Evolutionary conservation across 2,329 filamentous ascomycete species (phyloP), one percentile per base, ranked within the genome.

Genomic region (Ceratocystis diversiconidia): DNA sequence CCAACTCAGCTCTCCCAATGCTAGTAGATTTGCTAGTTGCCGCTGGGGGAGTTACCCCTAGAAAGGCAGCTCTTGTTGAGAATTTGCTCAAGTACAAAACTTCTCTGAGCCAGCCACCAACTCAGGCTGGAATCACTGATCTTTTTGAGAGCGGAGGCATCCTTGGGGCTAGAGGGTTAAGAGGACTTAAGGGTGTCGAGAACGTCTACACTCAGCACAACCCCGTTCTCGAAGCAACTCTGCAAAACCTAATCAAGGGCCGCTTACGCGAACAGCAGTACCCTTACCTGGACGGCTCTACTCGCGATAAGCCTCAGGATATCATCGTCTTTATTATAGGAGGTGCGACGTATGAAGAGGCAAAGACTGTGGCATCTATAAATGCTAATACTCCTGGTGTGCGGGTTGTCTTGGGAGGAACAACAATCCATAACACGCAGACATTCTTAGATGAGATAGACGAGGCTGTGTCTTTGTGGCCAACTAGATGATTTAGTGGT

Each of bases 141-240:
- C 84, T 97, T 5, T 97, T 99, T 71, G 92, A 97, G 72, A 88
- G 90, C 0, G 84, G 87, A 0, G 92, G 90, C 3, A 92, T 99
- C 69, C 63, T 67, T 36, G 66, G 66, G 4, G 96, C 99, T 75
- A 89, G 90, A 0, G 89, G 89, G 12, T 91, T 99, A 75, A 96
- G 95, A 72, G 94, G 94, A 0, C 80, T 99, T 15, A 96, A 97
- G 73, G 94, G 94, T 1, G 94, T 99, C 0, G 95, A 99, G 74
- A 99, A 99, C 71, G 94, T 99, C 32, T 99, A 99, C 74, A 99
- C 94, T 0, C 95, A 99, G 74, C 94, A 99, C 74, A 95, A 90
- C 5, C 91, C 95, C 0, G 82, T 90, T 25, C 76, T 99, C 17
- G 92, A 96, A 74, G 83, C 83, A 28, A 97, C 91, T 0, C 77